phyloP scores from a whole-genome alignment of 2,329 filamentous ascomycete genomes.

The Colletotrichum limetticola region DNA sequence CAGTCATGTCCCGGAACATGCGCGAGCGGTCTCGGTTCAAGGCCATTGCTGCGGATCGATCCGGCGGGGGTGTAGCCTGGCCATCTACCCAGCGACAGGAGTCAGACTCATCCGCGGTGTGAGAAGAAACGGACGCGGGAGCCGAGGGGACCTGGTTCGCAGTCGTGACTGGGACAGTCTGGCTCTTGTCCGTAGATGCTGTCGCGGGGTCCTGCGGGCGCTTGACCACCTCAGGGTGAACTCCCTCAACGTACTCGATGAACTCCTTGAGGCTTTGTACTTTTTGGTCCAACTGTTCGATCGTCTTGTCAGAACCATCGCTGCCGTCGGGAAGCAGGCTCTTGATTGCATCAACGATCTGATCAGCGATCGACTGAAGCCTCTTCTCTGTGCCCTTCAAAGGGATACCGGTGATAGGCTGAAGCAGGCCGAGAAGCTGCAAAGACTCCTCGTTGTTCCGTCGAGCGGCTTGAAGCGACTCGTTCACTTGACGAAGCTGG shows the following conservation, averaged over 20 bases:
- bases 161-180: neutral
- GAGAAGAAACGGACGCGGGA: conserved; percentile 27
- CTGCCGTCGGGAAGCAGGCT: neutral
- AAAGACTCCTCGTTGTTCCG: conserved; percentile 7
- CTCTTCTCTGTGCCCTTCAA: conserved; percentile 27
- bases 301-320: neutral
- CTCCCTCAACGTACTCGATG: conserved; percentile 31
- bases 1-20: conserved; percentile 25
- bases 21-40: conserved; percentile 31
- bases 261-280: conserved; percentile 29
- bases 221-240: conserved; percentile 28
- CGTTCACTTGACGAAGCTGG: neutral
- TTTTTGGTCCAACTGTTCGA: conserved; percentile 16
- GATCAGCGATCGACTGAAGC: conserved; percentile 24
- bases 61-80: conserved; percentile 27
- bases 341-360: conserved; percentile 18
- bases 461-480: conserved; percentile 11
- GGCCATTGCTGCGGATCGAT: conserved; percentile 22
- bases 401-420: conserved; percentile 27
- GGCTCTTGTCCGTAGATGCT: neutral
- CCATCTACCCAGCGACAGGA: conserved; percentile 33
- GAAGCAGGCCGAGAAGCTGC: conserved; percentile 18
- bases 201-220: conserved; percentile 13
- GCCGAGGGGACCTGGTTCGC: conserved; percentile 17
- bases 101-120: conserved; percentile 24